Percentiles rank a stretch among this genome's conserved stretches.
Conservation (phyloP, 2,329 filamentous ascomycete species). For the Simplicillium sp. region DNA sequence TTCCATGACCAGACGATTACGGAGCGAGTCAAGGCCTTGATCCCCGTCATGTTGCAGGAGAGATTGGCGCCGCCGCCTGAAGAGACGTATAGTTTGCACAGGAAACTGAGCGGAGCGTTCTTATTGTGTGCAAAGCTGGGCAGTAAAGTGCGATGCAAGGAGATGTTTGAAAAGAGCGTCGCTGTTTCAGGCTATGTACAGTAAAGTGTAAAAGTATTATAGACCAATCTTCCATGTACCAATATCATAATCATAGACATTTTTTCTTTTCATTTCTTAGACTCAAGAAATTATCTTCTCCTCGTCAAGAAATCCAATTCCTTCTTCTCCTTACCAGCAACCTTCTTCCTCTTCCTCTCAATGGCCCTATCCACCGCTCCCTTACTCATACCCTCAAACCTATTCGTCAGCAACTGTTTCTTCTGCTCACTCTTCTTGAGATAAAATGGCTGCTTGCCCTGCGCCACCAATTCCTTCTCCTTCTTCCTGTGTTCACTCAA, state of each 20-base stretch:
- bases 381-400: slow-evolving; percentile 75
- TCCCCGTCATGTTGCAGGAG: slow-evolving; percentile 89
- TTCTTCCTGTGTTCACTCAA: slow-evolving; percentile 65
- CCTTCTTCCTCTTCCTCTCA: slow-evolving; percentile 83
- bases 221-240: neutral
- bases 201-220: slow-evolving; percentile 1
- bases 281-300: slow-evolving; percentile 3
- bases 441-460: slow-evolving; percentile 90
- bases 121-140: slow-evolving; percentile 80
- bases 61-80: slow-evolving; percentile 84
- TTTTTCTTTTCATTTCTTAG: slow-evolving; percentile 1
- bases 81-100: slow-evolving; percentile 92
- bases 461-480: slow-evolving; percentile 75
- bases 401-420: slow-evolving; percentile 70
- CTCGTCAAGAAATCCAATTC: slow-evolving; percentile 40
- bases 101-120: slow-evolving; percentile 93
- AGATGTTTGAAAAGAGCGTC: slow-evolving; percentile 61
- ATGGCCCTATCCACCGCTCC: slow-evolving; percentile 77
- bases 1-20: slow-evolving; percentile 95
- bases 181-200: slow-evolving; percentile 21
- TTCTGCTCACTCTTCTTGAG: slow-evolving; percentile 89
- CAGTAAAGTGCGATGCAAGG: slow-evolving; percentile 70
- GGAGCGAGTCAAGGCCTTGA: slow-evolving; percentile 76
- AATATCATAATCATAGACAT: too few relatives aligned
- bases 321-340: slow-evolving; percentile 75